Evolutionary conservation across 2,329 filamentous ascomycete genomes (phyloP).

Genomic region (Escovopsis weberi): DNA sequence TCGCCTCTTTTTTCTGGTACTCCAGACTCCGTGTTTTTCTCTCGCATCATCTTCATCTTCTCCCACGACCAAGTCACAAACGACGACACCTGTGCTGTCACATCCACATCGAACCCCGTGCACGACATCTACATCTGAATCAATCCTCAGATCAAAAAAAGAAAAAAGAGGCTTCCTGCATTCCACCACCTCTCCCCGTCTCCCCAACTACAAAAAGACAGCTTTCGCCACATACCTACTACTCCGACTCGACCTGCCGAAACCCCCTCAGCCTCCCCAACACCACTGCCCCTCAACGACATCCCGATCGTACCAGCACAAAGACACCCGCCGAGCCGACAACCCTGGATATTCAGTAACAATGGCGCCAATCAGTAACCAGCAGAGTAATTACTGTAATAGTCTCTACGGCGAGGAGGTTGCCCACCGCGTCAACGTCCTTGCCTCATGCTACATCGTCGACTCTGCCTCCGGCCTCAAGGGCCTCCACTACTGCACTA

Average conservation of each 20-base stretch:
- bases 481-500: conserved; percentile 93
- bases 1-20: too few relatives aligned
- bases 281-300: too few relatives aligned
- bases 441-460: conserved; percentile 85
- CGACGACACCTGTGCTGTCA: background rate
- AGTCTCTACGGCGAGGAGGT: conserved; percentile 63
- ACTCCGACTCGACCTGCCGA: background rate
- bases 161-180: background rate
- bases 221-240: background rate
- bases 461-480: conserved; percentile 57
- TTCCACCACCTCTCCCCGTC: background rate
- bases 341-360: conserved; percentile 13
- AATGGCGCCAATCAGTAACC: conserved; percentile 59
- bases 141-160: too few relatives aligned
- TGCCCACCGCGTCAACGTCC: conserved; percentile 55
- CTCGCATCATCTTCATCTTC: too few relatives aligned
- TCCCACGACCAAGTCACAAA: background rate
- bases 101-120: background rate
- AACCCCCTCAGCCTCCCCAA: background rate
- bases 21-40: too few relatives aligned
- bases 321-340: background rate
- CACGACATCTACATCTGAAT: background rate
- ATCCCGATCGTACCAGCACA: too few relatives aligned
- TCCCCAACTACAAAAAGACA: background rate
- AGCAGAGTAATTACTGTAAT: conserved; percentile 48